Conservation (phyloP, 106 monocot species). For the Vanilla planifolia region DNA sequence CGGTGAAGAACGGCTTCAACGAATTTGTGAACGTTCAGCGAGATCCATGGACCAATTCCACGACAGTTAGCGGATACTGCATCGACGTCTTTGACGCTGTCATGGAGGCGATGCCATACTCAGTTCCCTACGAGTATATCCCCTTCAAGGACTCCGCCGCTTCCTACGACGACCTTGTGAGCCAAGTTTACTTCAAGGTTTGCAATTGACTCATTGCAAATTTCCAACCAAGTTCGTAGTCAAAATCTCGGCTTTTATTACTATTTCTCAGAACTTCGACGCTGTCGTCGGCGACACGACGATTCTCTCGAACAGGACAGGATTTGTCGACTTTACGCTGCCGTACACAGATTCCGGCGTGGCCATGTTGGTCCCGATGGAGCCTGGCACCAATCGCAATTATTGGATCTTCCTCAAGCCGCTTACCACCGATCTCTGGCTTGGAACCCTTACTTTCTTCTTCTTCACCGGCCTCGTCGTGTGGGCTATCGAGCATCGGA, state of each 20-base stretch:
- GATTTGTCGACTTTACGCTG: slow-evolving; percentile 10
- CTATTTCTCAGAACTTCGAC: slow-evolving; percentile 6
- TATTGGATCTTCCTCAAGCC: slow-evolving; percentile 11
- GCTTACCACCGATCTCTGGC: slow-evolving; percentile 6
- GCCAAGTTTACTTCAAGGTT: slow-evolving; percentile 42
- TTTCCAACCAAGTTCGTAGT: background rate
- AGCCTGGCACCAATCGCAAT: background rate
- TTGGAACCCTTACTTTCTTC: slow-evolving; percentile 6
- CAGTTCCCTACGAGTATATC: slow-evolving; percentile 27
- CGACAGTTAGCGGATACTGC: slow-evolving; percentile 18
- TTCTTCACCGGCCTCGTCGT: slow-evolving; percentile 6
- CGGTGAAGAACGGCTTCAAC: slow-evolving; percentile 11
- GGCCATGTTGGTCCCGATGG: background rate
- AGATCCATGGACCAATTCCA: slow-evolving; percentile 13
- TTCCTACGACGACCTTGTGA: slow-evolving; percentile 28
- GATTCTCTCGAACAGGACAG: background rate
- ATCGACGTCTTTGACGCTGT: slow-evolving; percentile 44
- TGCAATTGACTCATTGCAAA: background rate
- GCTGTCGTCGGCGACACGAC: slow-evolving; percentile 7
- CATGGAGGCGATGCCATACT: slow-evolving; percentile 17
- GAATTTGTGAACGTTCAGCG: slow-evolving; percentile 11
- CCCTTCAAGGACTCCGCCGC: background rate
- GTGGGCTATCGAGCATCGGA: slow-evolving; percentile 15
- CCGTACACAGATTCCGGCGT: slow-evolving; percentile 8
- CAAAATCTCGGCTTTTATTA: background rate